Base-by-base conservation (phyloP, 2,329 filamentous ascomycete genomes). In the Chalara sp. region DNA sequence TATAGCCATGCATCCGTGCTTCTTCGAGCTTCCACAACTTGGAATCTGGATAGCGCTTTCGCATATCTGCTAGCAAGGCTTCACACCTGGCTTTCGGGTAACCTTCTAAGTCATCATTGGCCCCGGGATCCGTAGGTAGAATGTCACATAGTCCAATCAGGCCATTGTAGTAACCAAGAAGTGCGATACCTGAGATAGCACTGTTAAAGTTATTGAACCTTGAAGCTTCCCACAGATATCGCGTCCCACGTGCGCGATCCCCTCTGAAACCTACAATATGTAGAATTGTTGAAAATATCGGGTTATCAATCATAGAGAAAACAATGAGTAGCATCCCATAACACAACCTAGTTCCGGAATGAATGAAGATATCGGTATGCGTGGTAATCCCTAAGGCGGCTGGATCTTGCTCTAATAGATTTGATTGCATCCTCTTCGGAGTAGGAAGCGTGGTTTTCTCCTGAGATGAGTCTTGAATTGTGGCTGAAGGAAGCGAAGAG, bases 251-350 rank as follows among this genome's bases (percentile, higher is more conserved):
- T 55, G 89, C 82, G 42, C 91, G 84, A 65, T 97, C 91, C 32
- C 93, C 93, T 54, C 81, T 84, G 70, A 97, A 97, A 1, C 93
- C 93, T 32, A 96, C 86, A 41, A 97, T 85, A 53, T 85, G 88
- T 4, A 97, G 76, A 1, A 99, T 78, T 50, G 83, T 86, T n/a
- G 81, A 86, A 67, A 97, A 96, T 0, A 91, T 82, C 0, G 93
- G 93, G 0, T 93, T 95, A 13, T 65, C 63, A 1, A 97, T 83
- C 72, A 97, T 86, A 10, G 89, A 95, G n/a, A 97, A 83, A 49
- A 97, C 76, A 1, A 97, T 76, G 11, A 95, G 77, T 1, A 97
- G 72, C 32, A 95, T 78, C 3, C 93, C 93, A 61, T 91, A 96
- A 67, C 90, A 96, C 68, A 96, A 85, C 64, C 87, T 93, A 5